Percentiles rank a stretch among this genome's conserved stretches.
Evolutionary conservation across 495 filamentous ascomycete species (phyloP).

Genomic region (Hypoxylon intermedium): DNA sequence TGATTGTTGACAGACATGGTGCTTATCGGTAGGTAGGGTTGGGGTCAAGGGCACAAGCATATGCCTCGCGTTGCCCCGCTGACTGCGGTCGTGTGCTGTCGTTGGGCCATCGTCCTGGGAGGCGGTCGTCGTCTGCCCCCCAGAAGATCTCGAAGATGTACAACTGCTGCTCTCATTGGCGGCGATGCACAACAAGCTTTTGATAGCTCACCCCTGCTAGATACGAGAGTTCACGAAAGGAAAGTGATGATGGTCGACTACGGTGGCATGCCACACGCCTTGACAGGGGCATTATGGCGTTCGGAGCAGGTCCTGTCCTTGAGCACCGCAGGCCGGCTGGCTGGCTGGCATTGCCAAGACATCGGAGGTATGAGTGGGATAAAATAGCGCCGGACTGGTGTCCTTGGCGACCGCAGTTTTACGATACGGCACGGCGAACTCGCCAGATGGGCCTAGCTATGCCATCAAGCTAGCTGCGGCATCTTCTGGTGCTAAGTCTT

Average conservation of each 20-base stretch:
- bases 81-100: constrained; percentile 33
- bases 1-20: constrained; percentile 22
- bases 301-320: constrained; percentile 27
- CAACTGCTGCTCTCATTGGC: constrained; percentile 11
- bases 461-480: not conserved
- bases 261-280: constrained; percentile 23
- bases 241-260: constrained; percentile 36
- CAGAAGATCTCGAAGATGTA: constrained; percentile 17
- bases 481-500: not conserved
- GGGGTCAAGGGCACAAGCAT: constrained; percentile 4
- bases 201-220: constrained; percentile 26
- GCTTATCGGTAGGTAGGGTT: constrained; percentile 26
- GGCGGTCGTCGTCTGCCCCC: not conserved
- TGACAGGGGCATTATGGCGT: constrained; percentile 29
- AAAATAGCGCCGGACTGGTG: constrained; percentile 31
- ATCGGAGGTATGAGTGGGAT: constrained; percentile 20
- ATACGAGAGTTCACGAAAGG: constrained; percentile 39
- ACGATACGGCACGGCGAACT: constrained; percentile 17
- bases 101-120: constrained; percentile 9
- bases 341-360: constrained; percentile 33
- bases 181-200: constrained; percentile 27
- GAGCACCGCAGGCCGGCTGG: constrained; percentile 23
- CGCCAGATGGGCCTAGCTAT: not conserved
- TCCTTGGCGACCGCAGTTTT: constrained; percentile 15
- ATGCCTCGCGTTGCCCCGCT: constrained; percentile 21